Evolutionary conservation across 257 asterid genomes (phyloP), one percentile per base, ranked within the genome.

Genomic region (Solanum gandarillasii): DNA sequence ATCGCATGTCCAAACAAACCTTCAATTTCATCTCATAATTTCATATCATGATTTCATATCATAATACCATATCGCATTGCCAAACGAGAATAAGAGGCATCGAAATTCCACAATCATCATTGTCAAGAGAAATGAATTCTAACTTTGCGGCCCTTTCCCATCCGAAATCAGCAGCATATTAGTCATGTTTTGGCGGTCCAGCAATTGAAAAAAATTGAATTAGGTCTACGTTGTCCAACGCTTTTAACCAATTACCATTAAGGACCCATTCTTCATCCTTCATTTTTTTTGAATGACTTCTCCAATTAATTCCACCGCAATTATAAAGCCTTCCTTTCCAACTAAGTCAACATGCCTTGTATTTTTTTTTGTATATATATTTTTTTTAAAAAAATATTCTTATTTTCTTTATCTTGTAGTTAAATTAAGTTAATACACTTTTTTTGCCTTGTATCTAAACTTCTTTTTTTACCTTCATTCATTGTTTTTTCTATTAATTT

Each of bases 161-260:
- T 23, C 92, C 91, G 31, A 86, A 90, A 86, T 88, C 91, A 36
- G 87, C 84, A 73, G 32, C 39, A 84, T 87, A 91, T 36, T 76
- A 23, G 32, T 90, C 87, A 10, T 65, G 52, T 31, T 62, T 88
- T 3, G 88, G 87, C 3, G 90, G 88, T 34, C 91, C 93, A n/a
- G 89, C 38, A 11, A 91, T 83, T 5, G 82, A 74, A 8, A 89
- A 0, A 2, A 11, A 2, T 32, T 70, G 3, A 8, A 11, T 67
- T 25, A 0, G 2, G 1, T 11, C 4, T 1, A 78, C 1, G 1
- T 27, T 31, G 0, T 0, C 6, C 1, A 23, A 12, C 7, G 23
- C 13, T 4, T 29, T 6, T 0, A 84, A 20, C 86, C 91, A 87
- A 41, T 38, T 7, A 7, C 43, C 43, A 39, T 39, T 39, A 39